phyloP scores from a whole-genome alignment of 1,284 basidiomycete genomes.

The Malassezia restricta region DNA sequence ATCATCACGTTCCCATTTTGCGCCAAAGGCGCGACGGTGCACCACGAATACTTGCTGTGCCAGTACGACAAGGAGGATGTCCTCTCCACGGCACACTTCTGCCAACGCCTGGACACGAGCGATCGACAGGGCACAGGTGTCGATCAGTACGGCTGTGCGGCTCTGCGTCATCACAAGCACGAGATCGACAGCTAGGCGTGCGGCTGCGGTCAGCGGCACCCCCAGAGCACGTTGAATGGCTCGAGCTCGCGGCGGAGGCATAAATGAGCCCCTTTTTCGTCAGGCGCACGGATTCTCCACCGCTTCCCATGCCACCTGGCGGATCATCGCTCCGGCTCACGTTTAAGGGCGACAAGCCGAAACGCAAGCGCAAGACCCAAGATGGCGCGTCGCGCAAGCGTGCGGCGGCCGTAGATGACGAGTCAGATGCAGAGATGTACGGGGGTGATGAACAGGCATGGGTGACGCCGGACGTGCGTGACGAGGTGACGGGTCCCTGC shows the following conservation, averaged over 20 bases:
- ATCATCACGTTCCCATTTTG: neutral
- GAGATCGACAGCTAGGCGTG: neutral
- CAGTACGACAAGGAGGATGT: neutral
- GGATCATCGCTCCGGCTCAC: constrained; percentile 12
- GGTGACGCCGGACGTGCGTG: constrained; percentile 2
- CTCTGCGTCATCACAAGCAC: neutral
- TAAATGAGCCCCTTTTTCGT: neutral
- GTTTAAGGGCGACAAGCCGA: constrained; percentile 17
- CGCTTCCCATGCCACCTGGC: neutral
- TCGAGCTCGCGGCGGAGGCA: neutral
- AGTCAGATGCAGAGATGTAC: constrained; percentile 14
- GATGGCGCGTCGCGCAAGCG: neutral
- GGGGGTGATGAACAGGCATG: constrained; percentile 17
- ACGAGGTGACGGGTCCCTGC: constrained; percentile 6
- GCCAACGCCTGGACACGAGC: neutral
- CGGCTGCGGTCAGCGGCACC: neutral
- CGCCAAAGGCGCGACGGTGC: neutral
- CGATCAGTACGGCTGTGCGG: constrained; percentile 5
- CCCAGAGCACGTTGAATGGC: neutral
- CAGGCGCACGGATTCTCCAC: no score
- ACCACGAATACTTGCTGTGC: constrained; percentile 11
- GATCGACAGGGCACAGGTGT: neutral
- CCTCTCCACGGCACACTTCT: neutral
- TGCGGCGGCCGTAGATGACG: neutral
- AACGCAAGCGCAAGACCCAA: constrained; percentile 7